These are phyloP conservation scores for Acrocalymma vagum DNA, from an alignment of 2,329 filamentous ascomycete genomes.

Conservation along the genomic window DNA sequence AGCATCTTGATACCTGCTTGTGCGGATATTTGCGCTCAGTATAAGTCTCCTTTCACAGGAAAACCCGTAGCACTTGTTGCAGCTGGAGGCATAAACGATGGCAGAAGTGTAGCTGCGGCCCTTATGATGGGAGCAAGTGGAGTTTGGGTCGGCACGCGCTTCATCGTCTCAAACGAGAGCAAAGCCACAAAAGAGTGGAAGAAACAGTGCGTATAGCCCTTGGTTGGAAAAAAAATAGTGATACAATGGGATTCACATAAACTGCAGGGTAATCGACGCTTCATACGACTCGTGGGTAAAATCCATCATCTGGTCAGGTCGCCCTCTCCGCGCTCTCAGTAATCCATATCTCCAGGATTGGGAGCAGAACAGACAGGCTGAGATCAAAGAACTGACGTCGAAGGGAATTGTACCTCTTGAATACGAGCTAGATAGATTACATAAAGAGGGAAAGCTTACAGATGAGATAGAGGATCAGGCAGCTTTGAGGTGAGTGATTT, in stretches of 20 bases:
- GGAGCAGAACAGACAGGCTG: slow-evolving; percentile 32
- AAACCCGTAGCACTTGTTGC: slow-evolving; percentile 29
- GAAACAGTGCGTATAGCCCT: slow-evolving; percentile 14
- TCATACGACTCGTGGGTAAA: slow-evolving; percentile 33
- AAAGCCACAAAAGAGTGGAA: slow-evolving; percentile 28
- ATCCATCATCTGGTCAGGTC: slow-evolving; percentile 28
- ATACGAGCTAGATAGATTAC: slow-evolving; percentile 31
- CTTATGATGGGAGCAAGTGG: slow-evolving; percentile 36
- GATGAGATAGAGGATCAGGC: slow-evolving; percentile 38
- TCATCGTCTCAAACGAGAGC: slow-evolving; percentile 27
- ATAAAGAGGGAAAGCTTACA: slow-evolving; percentile 35
- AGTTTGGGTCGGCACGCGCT: slow-evolving; percentile 39
- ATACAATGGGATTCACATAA: not conserved
- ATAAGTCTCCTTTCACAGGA: slow-evolving; percentile 31
- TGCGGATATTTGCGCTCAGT: slow-evolving; percentile 33
- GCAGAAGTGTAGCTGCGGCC: slow-evolving; percentile 30
- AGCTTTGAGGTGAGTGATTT: slow-evolving; percentile 25
- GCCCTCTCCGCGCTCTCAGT: slow-evolving; percentile 29
- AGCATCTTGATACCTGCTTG: slow-evolving; percentile 36
- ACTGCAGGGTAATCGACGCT: slow-evolving; percentile 24
- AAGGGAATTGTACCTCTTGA: slow-evolving; percentile 30
- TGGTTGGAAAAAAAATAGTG: not conserved
- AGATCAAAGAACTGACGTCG: slow-evolving; percentile 32
- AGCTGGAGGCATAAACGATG: slow-evolving; percentile 37
- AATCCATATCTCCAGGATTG: slow-evolving; percentile 35